Evolutionary conservation across 202 grass and related monocot genomes (phyloP).

Genomic region (Carex arenaria): DNA sequence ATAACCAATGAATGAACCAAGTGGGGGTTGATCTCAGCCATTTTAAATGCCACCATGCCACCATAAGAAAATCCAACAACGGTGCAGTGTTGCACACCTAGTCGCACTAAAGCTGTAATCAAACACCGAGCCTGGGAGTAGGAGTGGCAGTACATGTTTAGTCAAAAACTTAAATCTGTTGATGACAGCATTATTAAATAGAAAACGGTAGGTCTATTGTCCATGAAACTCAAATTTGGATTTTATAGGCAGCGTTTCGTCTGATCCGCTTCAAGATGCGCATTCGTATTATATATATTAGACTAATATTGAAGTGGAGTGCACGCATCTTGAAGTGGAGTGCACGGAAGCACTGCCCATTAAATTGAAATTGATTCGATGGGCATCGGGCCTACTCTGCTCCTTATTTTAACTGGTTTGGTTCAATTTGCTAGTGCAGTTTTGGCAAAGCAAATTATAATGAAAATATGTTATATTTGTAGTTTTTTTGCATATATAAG

Average conservation of each 20-base stretch:
- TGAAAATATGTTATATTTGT: not conserved
- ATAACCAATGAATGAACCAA: slow-evolving; percentile 60
- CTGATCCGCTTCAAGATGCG: too few relatives aligned
- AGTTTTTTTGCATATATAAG: not conserved
- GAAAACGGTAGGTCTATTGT: too few relatives aligned
- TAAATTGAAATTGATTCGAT: too few relatives aligned
- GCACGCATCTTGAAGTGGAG: too few relatives aligned
- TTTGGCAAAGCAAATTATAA: not conserved
- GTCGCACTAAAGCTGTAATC: slow-evolving; percentile 29
- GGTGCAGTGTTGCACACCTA: slow-evolving; percentile 54
- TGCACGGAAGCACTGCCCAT: too few relatives aligned
- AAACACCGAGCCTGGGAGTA: slow-evolving; percentile 54
- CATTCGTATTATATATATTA: too few relatives aligned
- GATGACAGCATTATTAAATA: not conserved
- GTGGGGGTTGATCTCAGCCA: slow-evolving; percentile 53
- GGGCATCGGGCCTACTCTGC: too few relatives aligned
- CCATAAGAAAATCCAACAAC: slow-evolving; percentile 92
- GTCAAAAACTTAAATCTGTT: not conserved
- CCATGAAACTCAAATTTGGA: too few relatives aligned
- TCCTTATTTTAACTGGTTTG: not conserved
- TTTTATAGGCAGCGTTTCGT: too few relatives aligned
- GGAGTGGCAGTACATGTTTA: not conserved
- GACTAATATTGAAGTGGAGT: too few relatives aligned
- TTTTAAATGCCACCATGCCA: slow-evolving; percentile 83
- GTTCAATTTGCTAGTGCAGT: not conserved